These are phyloP conservation scores for Clathrospora elynae DNA, from an alignment of 2,329 filamentous ascomycete species.

Conservation along the genomic window DNA sequence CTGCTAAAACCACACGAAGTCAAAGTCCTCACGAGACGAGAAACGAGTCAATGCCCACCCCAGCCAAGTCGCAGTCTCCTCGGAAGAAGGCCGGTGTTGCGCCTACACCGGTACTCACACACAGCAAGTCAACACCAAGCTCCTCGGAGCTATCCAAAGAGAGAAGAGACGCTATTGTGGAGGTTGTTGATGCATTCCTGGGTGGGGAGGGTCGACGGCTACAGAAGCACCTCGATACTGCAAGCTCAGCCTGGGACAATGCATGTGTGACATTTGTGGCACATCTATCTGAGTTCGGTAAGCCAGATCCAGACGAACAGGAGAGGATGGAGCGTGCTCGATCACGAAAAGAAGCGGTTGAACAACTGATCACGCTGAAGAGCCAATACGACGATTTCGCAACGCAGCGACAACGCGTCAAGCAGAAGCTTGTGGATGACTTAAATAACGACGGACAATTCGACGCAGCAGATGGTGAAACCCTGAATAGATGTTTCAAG, in stretches of 20 bases:
- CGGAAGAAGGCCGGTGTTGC: conserved; percentile 17
- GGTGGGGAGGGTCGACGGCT: conserved; percentile 30
- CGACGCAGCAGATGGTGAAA: conserved; percentile 32
- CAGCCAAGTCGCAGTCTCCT: conserved; percentile 28
- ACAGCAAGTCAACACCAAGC: conserved; percentile 9
- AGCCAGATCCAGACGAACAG: conserved; percentile 25
- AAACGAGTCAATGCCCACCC: conserved; percentile 25
- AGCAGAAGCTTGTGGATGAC: conserved; percentile 39
- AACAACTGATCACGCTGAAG: conserved; percentile 33
- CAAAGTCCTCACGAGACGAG: conserved; percentile 23
- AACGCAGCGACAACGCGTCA: conserved; percentile 27
- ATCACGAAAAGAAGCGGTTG: conserved; percentile 38
- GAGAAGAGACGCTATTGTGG: conserved; percentile 24
- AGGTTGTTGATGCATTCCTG: conserved; percentile 33
- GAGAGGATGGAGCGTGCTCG: conserved; percentile 33
- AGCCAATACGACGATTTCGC: conserved; percentile 24
- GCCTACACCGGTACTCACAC: conserved; percentile 2
- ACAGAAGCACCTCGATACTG: conserved; percentile 31
- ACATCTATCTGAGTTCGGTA: conserved; percentile 33
- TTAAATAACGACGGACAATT: conserved; percentile 36
- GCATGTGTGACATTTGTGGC: conserved; percentile 32
- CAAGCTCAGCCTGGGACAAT: conserved; percentile 33
- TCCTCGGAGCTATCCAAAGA: conserved; percentile 40
- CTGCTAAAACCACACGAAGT: conserved; percentile 26
- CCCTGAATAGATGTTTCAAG: conserved; percentile 32